A percentile compares a stretch with the other conserved stretches of the same genome.
phyloP scores from a whole-genome alignment of 768 basidiomycete genomes.

The Russula olivacea region DNA sequence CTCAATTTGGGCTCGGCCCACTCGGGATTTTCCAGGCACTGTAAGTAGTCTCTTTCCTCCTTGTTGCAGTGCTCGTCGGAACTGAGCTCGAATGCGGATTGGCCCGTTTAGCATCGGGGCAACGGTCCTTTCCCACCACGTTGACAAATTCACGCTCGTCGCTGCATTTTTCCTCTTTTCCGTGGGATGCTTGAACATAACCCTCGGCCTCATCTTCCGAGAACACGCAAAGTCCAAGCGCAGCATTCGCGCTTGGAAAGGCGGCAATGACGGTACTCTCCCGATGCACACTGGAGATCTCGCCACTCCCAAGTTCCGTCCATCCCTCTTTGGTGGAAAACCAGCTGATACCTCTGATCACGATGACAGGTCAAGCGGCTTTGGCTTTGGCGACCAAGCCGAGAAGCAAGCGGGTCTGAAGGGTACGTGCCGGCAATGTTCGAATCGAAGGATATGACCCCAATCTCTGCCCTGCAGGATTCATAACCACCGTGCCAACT shows the following conservation, averaged over 20 bases:
- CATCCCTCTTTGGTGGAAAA: constrained; percentile 22
- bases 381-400: constrained; percentile 77
- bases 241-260: constrained; percentile 60
- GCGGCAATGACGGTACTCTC: constrained; percentile 46
- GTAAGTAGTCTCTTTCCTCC: constrained; percentile 38
- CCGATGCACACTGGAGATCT: constrained; percentile 39
- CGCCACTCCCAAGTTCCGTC: constrained; percentile 35
- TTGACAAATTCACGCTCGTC: constrained; percentile 77
- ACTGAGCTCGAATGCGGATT: background rate
- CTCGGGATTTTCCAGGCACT: constrained; percentile 85
- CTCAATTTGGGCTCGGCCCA: constrained; percentile 78
- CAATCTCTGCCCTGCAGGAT: constrained; percentile 36
- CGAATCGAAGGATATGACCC: background rate
- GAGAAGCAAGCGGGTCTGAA: constrained; percentile 70
- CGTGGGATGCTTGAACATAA: constrained; percentile 75
- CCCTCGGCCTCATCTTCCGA: constrained; percentile 77
- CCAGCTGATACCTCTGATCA: constrained; percentile 17
- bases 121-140: constrained; percentile 66
- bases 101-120: constrained; percentile 50
- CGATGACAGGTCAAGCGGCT: constrained; percentile 38
- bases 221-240: constrained; percentile 58
- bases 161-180: constrained; percentile 82
- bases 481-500: constrained; percentile 50
- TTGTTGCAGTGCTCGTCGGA: constrained; percentile 14
- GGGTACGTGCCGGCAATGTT: constrained; percentile 38